Conservation (phyloP, 257 asterid genomes). For the Dorcoceras hygrometricum region DNA sequence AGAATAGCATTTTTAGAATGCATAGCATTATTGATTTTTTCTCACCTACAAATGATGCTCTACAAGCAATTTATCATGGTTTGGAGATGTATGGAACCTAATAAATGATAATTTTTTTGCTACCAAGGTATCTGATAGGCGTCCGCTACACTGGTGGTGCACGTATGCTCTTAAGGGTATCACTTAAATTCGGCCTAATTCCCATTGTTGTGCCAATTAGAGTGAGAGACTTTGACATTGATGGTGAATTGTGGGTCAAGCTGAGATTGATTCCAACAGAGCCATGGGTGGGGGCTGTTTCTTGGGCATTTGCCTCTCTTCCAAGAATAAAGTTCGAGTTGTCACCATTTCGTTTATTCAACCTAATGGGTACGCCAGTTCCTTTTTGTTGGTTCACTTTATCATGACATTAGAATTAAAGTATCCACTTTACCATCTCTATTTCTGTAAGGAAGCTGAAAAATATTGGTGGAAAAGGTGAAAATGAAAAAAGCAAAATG, state of each 20-base stretch:
- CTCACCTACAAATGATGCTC: not conserved
- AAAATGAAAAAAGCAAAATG: constrained; percentile 6
- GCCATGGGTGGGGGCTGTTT: constrained; percentile 99
- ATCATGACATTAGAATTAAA: constrained; percentile 18
- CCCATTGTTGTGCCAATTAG: constrained; percentile 91
- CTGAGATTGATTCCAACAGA: constrained; percentile 80
- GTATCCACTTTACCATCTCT: constrained; percentile 11
- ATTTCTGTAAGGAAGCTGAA: constrained; percentile 17
- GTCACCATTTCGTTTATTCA: constrained; percentile 94
- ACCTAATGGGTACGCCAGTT: constrained; percentile 74
- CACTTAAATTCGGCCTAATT: constrained; percentile 72
- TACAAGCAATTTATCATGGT: not conserved
- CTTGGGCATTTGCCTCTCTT: constrained; percentile 98
- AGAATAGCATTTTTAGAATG: constrained; percentile 9
- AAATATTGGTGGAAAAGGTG: constrained; percentile 9
- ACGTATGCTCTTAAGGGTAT: constrained; percentile 83
- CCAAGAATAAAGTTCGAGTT: constrained; percentile 92
- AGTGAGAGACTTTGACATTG: constrained; percentile 88
- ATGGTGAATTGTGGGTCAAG: constrained; percentile 97
- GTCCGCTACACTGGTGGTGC: constrained; percentile 46
- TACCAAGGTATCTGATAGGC: constrained; percentile 12
- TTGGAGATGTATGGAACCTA: constrained; percentile 2
- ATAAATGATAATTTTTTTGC: not conserved
- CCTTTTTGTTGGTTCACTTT: constrained; percentile 16
- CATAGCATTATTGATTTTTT: constrained; percentile 31